Percentiles rank a stretch among this genome's conserved stretches.
Evolutionary conservation across 1,139 yeast species (phyloP).

Genomic region (Saccharomyces hybrid): DNA sequence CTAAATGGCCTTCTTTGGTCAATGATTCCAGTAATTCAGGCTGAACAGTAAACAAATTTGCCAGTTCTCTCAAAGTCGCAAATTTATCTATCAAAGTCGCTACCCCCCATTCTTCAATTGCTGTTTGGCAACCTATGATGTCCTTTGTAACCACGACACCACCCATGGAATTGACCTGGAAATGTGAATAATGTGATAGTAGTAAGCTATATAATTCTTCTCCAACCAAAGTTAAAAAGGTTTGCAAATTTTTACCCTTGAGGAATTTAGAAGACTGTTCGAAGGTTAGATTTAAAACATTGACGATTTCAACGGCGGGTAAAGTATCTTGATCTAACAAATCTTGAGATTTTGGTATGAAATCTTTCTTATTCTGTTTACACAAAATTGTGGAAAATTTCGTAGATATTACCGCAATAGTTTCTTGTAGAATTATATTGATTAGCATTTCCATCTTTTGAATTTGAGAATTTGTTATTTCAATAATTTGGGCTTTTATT

Average conservation of each 20-base stretch:
- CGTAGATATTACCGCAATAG: constrained; percentile 44
- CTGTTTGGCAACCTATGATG: constrained; percentile 67
- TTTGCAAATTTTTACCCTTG: constrained; percentile 47
- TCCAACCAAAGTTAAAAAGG: constrained; percentile 55
- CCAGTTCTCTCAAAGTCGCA: constrained; percentile 69
- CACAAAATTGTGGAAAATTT: constrained; percentile 45
- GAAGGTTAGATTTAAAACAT: constrained; percentile 43
- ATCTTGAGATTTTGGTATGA: constrained; percentile 44
- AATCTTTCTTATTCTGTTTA: constrained; percentile 60
- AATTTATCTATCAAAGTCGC: constrained; percentile 60
- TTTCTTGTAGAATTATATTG: constrained; percentile 55
- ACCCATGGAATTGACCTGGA: constrained; percentile 71
- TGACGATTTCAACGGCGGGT: constrained; percentile 58
- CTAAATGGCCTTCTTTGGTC: constrained; percentile 74
- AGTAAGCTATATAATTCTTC: constrained; percentile 50
- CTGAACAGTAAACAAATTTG: constrained; percentile 78
- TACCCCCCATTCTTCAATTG: constrained; percentile 64
- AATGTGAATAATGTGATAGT: constrained; percentile 68
- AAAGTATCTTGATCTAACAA: constrained; percentile 55
- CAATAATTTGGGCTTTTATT: constrained; percentile 56
- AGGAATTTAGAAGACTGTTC: constrained; percentile 36
- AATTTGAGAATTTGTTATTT: constrained; percentile 59
- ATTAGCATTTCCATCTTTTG: constrained; percentile 61
- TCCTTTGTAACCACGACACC: constrained; percentile 82
- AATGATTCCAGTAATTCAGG: constrained; percentile 67